phyloP scores from a whole-genome alignment of 805 yeast genomes.

The Spathaspora arborariae region DNA sequence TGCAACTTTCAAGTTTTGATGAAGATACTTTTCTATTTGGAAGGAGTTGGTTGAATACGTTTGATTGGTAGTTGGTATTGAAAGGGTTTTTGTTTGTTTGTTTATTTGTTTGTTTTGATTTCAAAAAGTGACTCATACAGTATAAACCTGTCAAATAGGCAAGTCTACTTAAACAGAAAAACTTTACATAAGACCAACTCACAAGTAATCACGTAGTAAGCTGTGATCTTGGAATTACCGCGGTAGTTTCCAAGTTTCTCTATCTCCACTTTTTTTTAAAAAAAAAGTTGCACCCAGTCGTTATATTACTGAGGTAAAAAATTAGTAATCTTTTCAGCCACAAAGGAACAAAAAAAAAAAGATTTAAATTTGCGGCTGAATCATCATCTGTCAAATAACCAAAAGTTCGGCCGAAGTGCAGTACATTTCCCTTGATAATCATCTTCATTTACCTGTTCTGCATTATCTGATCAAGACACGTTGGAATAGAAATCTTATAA shows the following conservation, averaged over 20 bases:
- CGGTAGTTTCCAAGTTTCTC: background rate
- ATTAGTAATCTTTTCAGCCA: background rate
- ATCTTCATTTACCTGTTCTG: no score
- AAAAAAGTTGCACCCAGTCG: background rate
- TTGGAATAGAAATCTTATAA: no score
- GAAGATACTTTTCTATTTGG: background rate
- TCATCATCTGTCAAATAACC: background rate
- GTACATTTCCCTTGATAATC: background rate
- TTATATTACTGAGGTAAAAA: background rate
- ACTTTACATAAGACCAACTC: background rate
- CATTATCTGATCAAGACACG: no score
- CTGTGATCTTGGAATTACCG: background rate
- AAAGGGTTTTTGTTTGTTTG: no score
- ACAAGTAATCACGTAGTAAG: background rate
- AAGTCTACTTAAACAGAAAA: background rate
- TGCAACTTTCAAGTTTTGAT: no score
- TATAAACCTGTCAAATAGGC: background rate
- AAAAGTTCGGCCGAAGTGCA: background rate
- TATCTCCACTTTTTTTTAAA: background rate
- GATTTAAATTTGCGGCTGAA: background rate
- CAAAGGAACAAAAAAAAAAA: background rate
- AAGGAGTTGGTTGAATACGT: background rate
- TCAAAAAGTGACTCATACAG: background rate
- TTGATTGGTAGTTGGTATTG: background rate
- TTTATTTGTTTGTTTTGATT: background rate